Conservation (phyloP, 2,329 filamentous ascomycete genomes). For the Aureobasidium sp. region DNA sequence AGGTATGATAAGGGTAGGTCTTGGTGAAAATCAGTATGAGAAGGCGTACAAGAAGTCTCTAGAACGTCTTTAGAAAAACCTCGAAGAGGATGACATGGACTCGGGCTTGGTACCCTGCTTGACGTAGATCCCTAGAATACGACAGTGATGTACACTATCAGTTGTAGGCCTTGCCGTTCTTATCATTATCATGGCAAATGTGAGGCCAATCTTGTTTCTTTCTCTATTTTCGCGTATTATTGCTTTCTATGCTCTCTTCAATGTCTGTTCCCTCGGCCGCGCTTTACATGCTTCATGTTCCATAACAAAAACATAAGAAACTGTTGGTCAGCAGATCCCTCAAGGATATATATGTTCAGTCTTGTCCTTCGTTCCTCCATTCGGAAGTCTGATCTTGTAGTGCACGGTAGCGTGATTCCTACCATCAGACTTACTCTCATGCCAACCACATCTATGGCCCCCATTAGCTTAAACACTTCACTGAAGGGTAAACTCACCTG, state of each 20-base stretch:
- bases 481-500: background rate
- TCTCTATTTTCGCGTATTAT: too few species aligned
- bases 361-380: background rate
- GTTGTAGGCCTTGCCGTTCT: too few species aligned
- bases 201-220: too few species aligned
- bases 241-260: too few species aligned
- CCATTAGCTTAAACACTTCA: background rate
- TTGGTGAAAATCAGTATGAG: background rate
- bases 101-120: too few species aligned
- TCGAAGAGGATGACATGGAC: too few species aligned
- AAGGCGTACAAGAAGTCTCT: constrained; percentile 3
- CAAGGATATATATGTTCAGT: background rate
- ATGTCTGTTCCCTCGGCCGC: too few species aligned
- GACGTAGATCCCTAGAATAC: too few species aligned
- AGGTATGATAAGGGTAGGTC: constrained; percentile 36
- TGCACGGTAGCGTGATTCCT: background rate
- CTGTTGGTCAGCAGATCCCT: background rate
- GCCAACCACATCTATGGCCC: background rate
- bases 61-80: background rate
- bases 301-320: too few species aligned
- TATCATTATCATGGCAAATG: too few species aligned
- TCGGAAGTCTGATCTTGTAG: background rate
- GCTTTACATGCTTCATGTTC: too few species aligned
- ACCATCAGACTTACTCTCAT: background rate
- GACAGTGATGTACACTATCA: too few species aligned